Evolutionary conservation across 2,329 filamentous ascomycete species (phyloP), one percentile per base, ranked within the genome.

Genomic region (Colletotrichum simmondsii): DNA sequence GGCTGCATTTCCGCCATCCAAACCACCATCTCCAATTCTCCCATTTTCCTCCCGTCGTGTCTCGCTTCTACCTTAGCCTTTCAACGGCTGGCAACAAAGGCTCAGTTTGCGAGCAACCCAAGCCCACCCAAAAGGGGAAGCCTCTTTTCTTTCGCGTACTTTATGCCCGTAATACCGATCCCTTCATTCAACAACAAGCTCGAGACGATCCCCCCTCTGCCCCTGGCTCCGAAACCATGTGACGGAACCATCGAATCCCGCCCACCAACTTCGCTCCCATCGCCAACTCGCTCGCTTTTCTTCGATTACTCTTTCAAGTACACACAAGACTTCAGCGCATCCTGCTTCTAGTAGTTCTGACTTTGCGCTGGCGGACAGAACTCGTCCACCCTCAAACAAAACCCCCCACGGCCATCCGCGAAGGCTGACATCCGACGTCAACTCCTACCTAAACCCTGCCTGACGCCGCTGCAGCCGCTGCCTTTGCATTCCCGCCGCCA

Each of bases 201-300:
- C 61, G 56, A 73, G 56, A 71, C 66, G 63, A 71, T 65, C 49
- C 60, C 66, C 57, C 71, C 54, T 73, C 67, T 53, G 71, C 66
- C 61, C 66, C 71, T 73, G 71, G 66, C 71, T 73, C 56, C 71
- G 67, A 73, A 73, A 73, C 71, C 71, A 73, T 73, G 71, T 73
- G 71, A 73, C 71, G 71, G 71, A 73, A 73, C 71, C 71, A 73
- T 73, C 71, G 60, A 73, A 56, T 71, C 35, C 67, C 65, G 71
- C 71, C 66, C 71, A 73, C 56, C 56, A 65, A 65, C 61, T 71
- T 73, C 71, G 61, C 60, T 65, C 56, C 54, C 60, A 71, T 72
- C 70, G 35, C 56, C 67, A 52, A 54, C 49, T 53, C 70, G 49
- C 60, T 69, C 54, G 42, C 60, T 37, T 54, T 42, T 16, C 49